phyloP scores from a whole-genome alignment of 495 filamentous ascomycete genomes.

The Opeltia flavorubescens region DNA sequence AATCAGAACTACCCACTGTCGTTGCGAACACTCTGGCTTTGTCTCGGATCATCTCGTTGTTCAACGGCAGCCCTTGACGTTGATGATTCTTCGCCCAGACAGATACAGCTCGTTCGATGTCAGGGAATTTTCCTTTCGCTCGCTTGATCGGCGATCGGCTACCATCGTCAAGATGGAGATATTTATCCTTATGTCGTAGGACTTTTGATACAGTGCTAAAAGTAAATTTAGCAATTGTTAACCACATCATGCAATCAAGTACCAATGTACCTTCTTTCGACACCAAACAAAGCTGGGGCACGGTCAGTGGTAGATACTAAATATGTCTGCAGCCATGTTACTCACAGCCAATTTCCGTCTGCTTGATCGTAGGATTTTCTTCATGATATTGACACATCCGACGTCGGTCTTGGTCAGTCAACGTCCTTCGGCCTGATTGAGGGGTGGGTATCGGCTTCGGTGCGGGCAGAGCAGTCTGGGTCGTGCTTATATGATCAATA shows the following conservation, averaged over 20 bases:
- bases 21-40: slow-evolving; percentile 78
- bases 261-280: slow-evolving; percentile 79
- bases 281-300: slow-evolving; percentile 69
- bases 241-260: slow-evolving; percentile 9
- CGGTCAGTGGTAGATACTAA: slow-evolving; percentile 18
- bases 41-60: slow-evolving; percentile 73
- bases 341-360: slow-evolving; percentile 93
- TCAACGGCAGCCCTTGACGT: slow-evolving; percentile 58
- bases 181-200: slow-evolving; percentile 90
- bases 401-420: slow-evolving; percentile 84
- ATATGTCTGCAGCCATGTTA: slow-evolving; percentile 8
- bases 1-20: slow-evolving; percentile 60
- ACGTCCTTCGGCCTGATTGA: slow-evolving; percentile 67
- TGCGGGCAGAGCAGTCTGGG: slow-evolving; percentile 42
- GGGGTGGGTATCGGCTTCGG: slow-evolving; percentile 36
- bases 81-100: slow-evolving; percentile 79
- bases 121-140: slow-evolving; percentile 79
- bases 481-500: slow-evolving; percentile 13
- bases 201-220: slow-evolving; percentile 99
- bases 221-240: slow-evolving; percentile 29
- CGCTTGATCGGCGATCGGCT: slow-evolving; percentile 79
- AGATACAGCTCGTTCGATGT: slow-evolving; percentile 87
- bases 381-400: slow-evolving; percentile 94
- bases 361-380: slow-evolving; percentile 87
- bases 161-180: slow-evolving; percentile 77